Conservation (phyloP, 2,329 filamentous ascomycete genomes). For the Alternaria panax region DNA sequence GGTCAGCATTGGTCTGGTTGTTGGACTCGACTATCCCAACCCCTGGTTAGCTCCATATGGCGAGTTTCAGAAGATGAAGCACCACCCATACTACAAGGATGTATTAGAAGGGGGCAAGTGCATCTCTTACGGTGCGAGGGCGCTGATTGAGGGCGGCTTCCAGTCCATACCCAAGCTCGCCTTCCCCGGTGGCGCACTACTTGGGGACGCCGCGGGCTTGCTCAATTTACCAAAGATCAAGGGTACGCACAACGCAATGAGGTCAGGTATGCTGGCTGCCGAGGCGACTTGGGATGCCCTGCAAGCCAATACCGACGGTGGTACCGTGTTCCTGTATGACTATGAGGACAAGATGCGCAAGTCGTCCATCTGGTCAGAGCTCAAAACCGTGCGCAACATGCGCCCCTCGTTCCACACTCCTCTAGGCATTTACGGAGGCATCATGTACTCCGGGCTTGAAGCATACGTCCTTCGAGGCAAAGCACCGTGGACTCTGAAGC, state of each 20-base stretch:
- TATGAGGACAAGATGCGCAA: conserved; percentile 90
- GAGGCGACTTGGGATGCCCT: conserved; percentile 88
- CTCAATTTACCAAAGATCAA: conserved; percentile 99
- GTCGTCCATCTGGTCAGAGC: conserved; percentile 90
- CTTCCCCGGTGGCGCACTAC: conserved; percentile 93
- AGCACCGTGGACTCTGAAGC: conserved; percentile 89
- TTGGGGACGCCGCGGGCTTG: conserved; percentile 95
- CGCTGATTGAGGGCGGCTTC: conserved; percentile 92
- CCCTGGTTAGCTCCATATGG: conserved; percentile 95
- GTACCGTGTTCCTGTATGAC: conserved; percentile 88
- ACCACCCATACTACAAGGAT: conserved; percentile 86
- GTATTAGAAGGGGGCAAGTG: conserved; percentile 97
- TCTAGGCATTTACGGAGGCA: conserved; percentile 85
- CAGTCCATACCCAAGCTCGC: conserved; percentile 97
- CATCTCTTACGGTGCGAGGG: conserved; percentile 92
- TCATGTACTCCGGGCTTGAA: conserved; percentile 92
- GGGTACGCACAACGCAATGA: conserved; percentile 97
- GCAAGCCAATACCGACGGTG: conserved; percentile 60
- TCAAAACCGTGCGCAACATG: conserved; percentile 96
- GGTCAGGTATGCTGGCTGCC: conserved; percentile 93
- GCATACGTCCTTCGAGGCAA: conserved; percentile 86
- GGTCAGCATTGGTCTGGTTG: conserved; percentile 88
- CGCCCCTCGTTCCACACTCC: conserved; percentile 90
- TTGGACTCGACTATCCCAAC: conserved; percentile 94
- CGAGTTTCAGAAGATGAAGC: conserved; percentile 98